Base-by-base conservation (phyloP, 257 asterid genomes). In the Ophiorrhiza pumila region DNA sequence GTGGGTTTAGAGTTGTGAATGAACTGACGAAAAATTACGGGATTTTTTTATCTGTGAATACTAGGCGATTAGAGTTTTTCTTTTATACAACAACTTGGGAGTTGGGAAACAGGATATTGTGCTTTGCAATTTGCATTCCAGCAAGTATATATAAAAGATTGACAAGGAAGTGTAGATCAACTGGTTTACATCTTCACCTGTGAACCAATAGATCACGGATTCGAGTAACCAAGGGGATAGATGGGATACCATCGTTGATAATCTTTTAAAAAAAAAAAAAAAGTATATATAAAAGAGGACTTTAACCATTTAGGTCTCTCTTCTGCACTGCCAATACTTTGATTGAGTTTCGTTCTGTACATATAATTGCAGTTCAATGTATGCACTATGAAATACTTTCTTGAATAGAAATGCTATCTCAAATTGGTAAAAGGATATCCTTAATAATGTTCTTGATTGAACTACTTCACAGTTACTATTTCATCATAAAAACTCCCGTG, bases 31-130 rank as follows among this genome's bases (percentile, higher is more conserved):
- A 49, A 47, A 49, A 47, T 76, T 69, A 59, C 12, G 49, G 17
- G 49, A 37, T 39, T 43, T 29, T n/a, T 37, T 1, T 67, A 27
- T n/a, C n/a, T 69, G 79, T 79, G 69, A 69, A 79, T 79, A 74
- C 35, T 7, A 47, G 11, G 65, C 32, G 65, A 14, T 8, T 25
- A 67, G 2, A 2, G 0, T 18, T 29, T 29, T 29, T 32, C 31
- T 35, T 68, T 31, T 10, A 68, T 34, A 23, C 46, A 68, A 18
- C 32, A 37, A 37, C n/a, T n/a, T n/a, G n/a, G n/a, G 61, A 43
- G 25, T 14, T 9, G n/a, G 60, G 46, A 2, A 34, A 61, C 4
- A 4, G 2, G 41, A 61, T 13, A 18, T 14, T 18, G 63, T 57
- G 39, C 37, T 10, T 25, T 10, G 15, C 2, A 57, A 20, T 10